Evolutionary conservation across 768 basidiomycete species (phyloP), one percentile per base, ranked within the genome.

Genomic region (Boletus patriciae): DNA sequence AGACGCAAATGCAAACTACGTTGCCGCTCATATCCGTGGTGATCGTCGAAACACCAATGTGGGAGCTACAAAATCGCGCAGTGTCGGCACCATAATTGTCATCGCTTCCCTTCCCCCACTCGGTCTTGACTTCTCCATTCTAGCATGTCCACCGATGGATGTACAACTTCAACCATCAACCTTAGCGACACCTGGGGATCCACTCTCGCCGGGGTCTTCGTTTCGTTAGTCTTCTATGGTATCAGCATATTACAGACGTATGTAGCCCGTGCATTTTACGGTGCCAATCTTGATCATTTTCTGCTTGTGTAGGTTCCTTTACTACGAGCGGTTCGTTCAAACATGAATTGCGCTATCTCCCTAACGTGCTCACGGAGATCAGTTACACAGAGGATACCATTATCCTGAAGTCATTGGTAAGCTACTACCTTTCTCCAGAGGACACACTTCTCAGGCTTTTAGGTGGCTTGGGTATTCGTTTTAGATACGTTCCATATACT

Each of bases 231-330:
- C 37, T 48, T 68, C n/a, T 67, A 68, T 54, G 60, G 66, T 9
- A 27, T 66, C 53, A 66, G 66, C 49, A 59, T 66, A 62, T 44
- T 64, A 21, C 65, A 67, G 54, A 66, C 65, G 65, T 67, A 48
- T 31, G 65, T 54, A 23, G n/a, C n/a, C 12, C 9, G 15, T 38
- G 31, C 34, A 27, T 46, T 44, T 46, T 41, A n/a, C 15, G 23
- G 23, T 5, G 16, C 25, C 31, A 25, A 9, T 58, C 8, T n/a
- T 47, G 5, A 49, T 50, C 42, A 25, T 16, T 19, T 5, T 23
- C 21, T 42, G 25, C 38, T 31, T n/a, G 11, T 43, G 21, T 41
- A 67, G 66, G 15, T 68, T 68, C 46, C 56, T 68, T 27, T 67
- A 68, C 57, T 67, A 68, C 25, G 66, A 66, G 21, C 58, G 46